Conservation (phyloP, 495 filamentous ascomycete species). For the Choiromyces venosus region DNA sequence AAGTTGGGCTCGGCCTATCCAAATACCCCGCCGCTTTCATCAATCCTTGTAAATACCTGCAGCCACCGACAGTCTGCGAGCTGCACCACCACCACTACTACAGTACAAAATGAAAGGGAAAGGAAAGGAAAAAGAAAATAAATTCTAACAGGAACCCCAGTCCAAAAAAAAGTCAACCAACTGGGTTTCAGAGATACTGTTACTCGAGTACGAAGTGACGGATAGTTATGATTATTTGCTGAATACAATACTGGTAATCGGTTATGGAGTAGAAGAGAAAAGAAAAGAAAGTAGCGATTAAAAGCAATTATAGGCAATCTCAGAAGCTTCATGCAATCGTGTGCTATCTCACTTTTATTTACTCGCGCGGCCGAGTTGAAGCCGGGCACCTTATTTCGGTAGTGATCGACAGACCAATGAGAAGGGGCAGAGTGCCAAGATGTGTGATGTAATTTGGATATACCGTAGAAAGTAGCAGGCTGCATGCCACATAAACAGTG, state of each 20-base stretch:
- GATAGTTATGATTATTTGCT: background rate
- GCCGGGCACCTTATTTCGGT: too few species aligned
- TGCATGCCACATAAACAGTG: too few species aligned
- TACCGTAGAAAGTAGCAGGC: too few species aligned
- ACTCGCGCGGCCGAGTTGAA: too few species aligned
- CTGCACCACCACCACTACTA: slow-evolving; percentile 24
- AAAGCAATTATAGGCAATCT: background rate
- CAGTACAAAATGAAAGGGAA: slow-evolving; percentile 21
- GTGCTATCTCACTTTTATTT: background rate
- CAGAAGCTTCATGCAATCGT: background rate
- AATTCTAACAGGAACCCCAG: background rate
- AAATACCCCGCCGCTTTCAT: slow-evolving; percentile 26
- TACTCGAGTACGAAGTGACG: background rate
- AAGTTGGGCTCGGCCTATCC: slow-evolving; percentile 28
- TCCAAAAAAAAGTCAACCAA: background rate
- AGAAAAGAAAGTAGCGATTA: background rate
- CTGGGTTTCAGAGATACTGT: background rate
- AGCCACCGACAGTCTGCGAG: slow-evolving; percentile 23
- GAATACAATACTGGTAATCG: background rate
- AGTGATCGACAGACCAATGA: too few species aligned
- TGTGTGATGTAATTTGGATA: too few species aligned
- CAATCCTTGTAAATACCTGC: slow-evolving; percentile 23
- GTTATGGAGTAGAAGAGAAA: background rate
- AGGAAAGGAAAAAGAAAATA: background rate
- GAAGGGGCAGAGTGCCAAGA: too few species aligned